Conservation (phyloP, 2,329 filamentous ascomycete genomes). For the Venturia nashicola region DNA sequence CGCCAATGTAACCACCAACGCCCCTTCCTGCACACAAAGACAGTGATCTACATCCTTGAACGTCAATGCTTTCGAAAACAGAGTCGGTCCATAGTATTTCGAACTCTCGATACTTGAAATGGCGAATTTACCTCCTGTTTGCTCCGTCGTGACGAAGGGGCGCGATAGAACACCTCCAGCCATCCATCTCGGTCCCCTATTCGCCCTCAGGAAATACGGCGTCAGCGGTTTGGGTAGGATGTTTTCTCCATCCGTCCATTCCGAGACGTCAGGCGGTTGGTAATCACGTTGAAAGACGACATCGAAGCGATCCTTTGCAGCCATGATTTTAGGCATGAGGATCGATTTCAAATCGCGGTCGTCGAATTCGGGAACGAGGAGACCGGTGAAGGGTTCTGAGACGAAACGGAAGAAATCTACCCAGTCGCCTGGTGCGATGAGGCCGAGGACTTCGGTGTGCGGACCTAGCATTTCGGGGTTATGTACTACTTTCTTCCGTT, state of each 20-base stretch:
- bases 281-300: slow-evolving; percentile 41
- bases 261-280: slow-evolving; percentile 30
- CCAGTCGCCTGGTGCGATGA: slow-evolving; percentile 47
- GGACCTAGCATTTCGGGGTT: slow-evolving; percentile 43
- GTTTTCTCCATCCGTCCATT: slow-evolving; percentile 31
- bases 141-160: slow-evolving; percentile 36
- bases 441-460: slow-evolving; percentile 41
- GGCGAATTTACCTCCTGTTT: slow-evolving; percentile 37
- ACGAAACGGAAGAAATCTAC: slow-evolving; percentile 49
- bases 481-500: slow-evolving; percentile 38
- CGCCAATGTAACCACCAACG: slow-evolving; percentile 29
- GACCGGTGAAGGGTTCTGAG: slow-evolving; percentile 38
- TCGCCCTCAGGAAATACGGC: slow-evolving; percentile 40
- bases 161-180: slow-evolving; percentile 34
- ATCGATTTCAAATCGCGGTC: slow-evolving; percentile 37
- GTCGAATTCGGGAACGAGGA: slow-evolving; percentile 40
- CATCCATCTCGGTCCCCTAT: slow-evolving; percentile 35
- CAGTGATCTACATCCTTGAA: slow-evolving; percentile 41
- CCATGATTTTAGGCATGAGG: slow-evolving; percentile 43
- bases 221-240: slow-evolving; percentile 25
- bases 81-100: slow-evolving; percentile 23
- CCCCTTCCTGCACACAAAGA: slow-evolving; percentile 36
- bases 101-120: slow-evolving; percentile 40
- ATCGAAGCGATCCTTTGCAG: slow-evolving; percentile 43
- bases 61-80: slow-evolving; percentile 26